These are phyloP conservation scores for Elaeis guineensis DNA, from an alignment of 176 grass and related monocot genomes.

Conservation along the genomic window DNA sequence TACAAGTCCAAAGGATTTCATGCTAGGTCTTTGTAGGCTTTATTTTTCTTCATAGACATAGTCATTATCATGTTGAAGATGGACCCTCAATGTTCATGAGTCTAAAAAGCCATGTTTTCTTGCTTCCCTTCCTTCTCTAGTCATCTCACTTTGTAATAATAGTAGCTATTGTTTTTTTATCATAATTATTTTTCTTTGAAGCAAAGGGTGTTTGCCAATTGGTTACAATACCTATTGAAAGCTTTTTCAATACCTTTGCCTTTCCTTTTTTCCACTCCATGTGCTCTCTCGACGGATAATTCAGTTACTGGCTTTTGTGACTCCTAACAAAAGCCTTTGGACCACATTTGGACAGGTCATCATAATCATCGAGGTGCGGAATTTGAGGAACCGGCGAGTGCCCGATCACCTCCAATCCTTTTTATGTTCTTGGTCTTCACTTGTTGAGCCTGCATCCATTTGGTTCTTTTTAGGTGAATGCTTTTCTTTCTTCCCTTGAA, in stretches of 20 bases:
- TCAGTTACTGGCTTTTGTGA: not conserved
- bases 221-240: not conserved
- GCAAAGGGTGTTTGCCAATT: not conserved
- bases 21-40: not conserved
- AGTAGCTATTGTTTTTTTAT: not conserved
- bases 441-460: not conserved
- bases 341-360: not conserved
- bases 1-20: too few relatives aligned
- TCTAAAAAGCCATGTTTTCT: not conserved
- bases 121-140: not conserved
- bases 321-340: not conserved
- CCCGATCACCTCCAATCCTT: not conserved
- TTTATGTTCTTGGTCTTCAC: not conserved
- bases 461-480: constrained; percentile 17
- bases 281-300: constrained; percentile 14
- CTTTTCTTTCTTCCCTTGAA: constrained; percentile 9
- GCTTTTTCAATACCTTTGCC: too few relatives aligned
- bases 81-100: not conserved
- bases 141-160: constrained; percentile 1
- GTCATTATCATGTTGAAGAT: not conserved
- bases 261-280: too few relatives aligned
- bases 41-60: not conserved
- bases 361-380: constrained; percentile 2
- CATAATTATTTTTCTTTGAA: constrained; percentile 6
- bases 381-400: not conserved